Conservation (phyloP, 2,329 filamentous ascomycete genomes). For the Rhynchosporium secalis region DNA sequence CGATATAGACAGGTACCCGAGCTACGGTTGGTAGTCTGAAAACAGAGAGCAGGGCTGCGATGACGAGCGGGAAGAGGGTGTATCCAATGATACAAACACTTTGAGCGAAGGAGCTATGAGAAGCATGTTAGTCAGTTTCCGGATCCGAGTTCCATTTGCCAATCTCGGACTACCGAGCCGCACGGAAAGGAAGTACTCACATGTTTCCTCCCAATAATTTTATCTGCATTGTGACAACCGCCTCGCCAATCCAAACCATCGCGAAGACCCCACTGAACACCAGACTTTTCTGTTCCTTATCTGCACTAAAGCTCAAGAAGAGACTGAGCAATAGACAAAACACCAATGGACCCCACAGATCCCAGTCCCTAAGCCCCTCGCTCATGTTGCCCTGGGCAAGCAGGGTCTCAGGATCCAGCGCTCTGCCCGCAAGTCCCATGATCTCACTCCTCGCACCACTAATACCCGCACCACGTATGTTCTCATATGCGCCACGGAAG, state of each 20-base stretch:
- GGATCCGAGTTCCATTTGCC: neutral
- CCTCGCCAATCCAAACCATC: constrained; percentile 95
- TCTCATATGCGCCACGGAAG: constrained; percentile 62
- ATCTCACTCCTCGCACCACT: constrained; percentile 62
- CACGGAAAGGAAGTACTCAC: constrained; percentile 55
- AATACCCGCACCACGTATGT: constrained; percentile 58
- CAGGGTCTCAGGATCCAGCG: constrained; percentile 63
- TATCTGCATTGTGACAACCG: constrained; percentile 96
- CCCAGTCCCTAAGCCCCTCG: constrained; percentile 91
- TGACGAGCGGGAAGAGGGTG: constrained; percentile 93
- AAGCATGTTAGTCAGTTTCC: constrained; percentile 33
- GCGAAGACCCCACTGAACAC: constrained; percentile 97
- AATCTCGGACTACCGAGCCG: no score
- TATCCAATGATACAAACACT: constrained; percentile 98
- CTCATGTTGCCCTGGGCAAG: constrained; percentile 72
- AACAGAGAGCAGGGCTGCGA: constrained; percentile 87
- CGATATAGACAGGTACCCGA: constrained; percentile 85
- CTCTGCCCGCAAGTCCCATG: constrained; percentile 59
- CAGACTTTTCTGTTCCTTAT: constrained; percentile 75
- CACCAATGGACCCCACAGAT: constrained; percentile 94
- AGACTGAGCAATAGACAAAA: constrained; percentile 89
- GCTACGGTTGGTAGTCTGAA: constrained; percentile 76
- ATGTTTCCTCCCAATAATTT: constrained; percentile 95
- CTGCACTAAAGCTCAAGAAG: constrained; percentile 80
- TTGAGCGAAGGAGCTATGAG: constrained; percentile 86